Conservation (phyloP, 108 stramenopile species). For the Thalassiosira profunda region DNA sequence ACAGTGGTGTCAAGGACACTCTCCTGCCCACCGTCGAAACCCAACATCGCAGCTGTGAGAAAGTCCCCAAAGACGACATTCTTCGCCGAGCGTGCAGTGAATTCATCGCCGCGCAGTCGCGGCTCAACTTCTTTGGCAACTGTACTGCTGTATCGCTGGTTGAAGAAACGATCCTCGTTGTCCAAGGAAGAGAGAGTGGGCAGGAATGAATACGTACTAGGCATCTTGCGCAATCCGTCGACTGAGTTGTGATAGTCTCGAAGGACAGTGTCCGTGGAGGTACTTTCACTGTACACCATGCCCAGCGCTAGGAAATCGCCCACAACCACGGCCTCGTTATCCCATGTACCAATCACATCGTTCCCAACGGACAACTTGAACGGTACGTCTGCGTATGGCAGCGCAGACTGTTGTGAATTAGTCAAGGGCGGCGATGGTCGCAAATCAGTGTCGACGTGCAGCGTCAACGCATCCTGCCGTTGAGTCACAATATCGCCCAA, state of each 20-base stretch:
- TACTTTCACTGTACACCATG: slow-evolving; percentile 3
- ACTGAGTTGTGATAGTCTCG: slow-evolving; percentile 10
- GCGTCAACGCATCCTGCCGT: background rate
- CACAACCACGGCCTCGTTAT: slow-evolving; percentile 2
- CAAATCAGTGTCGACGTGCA: slow-evolving; percentile 9
- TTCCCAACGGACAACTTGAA: slow-evolving; percentile 18
- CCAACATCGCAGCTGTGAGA: slow-evolving; percentile 1
- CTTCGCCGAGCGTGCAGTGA: background rate
- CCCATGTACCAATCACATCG: background rate
- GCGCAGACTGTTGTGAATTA: background rate
- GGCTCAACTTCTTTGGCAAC: slow-evolving; percentile 8
- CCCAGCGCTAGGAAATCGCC: slow-evolving; percentile 16
- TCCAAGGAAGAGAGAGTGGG: background rate
- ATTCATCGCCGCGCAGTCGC: background rate
- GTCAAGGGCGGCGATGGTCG: background rate
- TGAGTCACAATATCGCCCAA: background rate
- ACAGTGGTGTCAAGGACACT: background rate
- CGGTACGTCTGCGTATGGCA: slow-evolving; percentile 22
- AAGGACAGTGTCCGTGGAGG: background rate
- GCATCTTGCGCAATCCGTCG: slow-evolving; percentile 1
- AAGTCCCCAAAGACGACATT: slow-evolving; percentile 16
- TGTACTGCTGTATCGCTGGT: background rate
- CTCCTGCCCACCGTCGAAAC: background rate
- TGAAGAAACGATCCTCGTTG: slow-evolving; percentile 14
- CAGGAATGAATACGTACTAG: background rate